These are phyloP conservation scores for Trametes cinnabarina DNA, from an alignment of 768 basidiomycete genomes.

Conservation along the genomic window DNA sequence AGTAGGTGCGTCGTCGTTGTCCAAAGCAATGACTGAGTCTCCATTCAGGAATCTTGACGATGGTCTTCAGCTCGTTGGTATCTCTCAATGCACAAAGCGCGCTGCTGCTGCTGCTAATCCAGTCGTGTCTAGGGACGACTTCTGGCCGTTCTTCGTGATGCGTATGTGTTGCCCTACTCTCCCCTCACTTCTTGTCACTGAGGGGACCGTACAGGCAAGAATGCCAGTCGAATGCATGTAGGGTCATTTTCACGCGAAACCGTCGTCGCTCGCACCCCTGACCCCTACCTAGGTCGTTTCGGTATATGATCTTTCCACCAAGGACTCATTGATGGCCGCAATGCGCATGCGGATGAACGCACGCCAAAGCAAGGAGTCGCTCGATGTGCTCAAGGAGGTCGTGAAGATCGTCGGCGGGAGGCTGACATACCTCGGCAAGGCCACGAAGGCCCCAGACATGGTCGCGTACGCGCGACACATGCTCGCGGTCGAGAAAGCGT, in stretches of 20 bases:
- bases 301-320: constrained; percentile 62
- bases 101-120: neutral
- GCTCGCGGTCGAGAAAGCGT: constrained; percentile 71
- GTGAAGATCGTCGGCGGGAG: constrained; percentile 73
- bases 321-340: constrained; percentile 59
- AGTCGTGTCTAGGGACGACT: constrained; percentile 64
- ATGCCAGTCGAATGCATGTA: constrained; percentile 73
- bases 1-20: constrained; percentile 18
- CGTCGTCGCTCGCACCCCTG: neutral
- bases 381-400: constrained; percentile 44
- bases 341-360: constrained; percentile 47
- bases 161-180: constrained; percentile 38
- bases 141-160: constrained; percentile 74
- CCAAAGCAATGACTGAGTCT: neutral
- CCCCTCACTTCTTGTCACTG: constrained; percentile 3
- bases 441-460: constrained; percentile 62
- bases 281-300: constrained; percentile 52
- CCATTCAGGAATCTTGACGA: constrained; percentile 62
- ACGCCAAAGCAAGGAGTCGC: constrained; percentile 32
- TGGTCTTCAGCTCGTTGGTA: constrained; percentile 74
- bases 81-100: no score
- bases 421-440: constrained; percentile 71
- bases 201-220: constrained; percentile 48
- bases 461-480: constrained; percentile 60
- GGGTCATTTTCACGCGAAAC: constrained; percentile 11